Evolutionary conservation across 805 yeast genomes (phyloP), one percentile per base, ranked within the genome.

Genomic region (Metschnikowia dekortorum): DNA sequence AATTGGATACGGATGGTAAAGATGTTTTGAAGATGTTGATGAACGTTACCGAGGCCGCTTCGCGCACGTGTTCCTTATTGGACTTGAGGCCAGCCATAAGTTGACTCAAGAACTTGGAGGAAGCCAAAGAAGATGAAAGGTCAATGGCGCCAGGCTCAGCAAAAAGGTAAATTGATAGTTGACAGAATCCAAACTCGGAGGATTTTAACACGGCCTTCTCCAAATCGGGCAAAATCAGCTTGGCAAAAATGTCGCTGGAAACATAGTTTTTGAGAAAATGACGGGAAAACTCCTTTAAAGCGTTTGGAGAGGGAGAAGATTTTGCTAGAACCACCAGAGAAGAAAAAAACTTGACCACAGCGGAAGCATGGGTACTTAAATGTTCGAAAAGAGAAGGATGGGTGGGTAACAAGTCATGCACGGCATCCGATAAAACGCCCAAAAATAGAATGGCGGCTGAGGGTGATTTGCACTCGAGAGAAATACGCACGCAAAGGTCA

Each of bases 151-250:
- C 39, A 8, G 46, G 39, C 9, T 60, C 48, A 16, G 54, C 43
- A 41, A 85, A 71, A 8, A 89, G 61, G 9, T 75, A 71, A 3
- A 83, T 79, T 2, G 86, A 63, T n/a, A 84, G 62, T 16, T 60
- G 56, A n/a, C 75, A 76, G 50, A 89, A 79, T 0, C 88, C 79
- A 36, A 72, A 65, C 61, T 89, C 97, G 0, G 96, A 85, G 2
- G 95, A 81, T 64, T 96, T 79, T 55, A 91, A 71, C 45, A 85
- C 73, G 0, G 91, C 79, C 62, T 86, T 89, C 59, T 87, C 91
- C 44, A 91, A 59, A 16, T 79, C 75, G 1, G 95, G 89, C 6
- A 82, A 66, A 14, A 86, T 59, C 6, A 55, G 47, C 1, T 66
- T 53, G 18, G 61, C 64, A 46, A 83, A 71, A 4, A 66, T 62